Evolutionary conservation across 1,284 basidiomycete species (phyloP).

Genomic region (Takashimella tepidaria): DNA sequence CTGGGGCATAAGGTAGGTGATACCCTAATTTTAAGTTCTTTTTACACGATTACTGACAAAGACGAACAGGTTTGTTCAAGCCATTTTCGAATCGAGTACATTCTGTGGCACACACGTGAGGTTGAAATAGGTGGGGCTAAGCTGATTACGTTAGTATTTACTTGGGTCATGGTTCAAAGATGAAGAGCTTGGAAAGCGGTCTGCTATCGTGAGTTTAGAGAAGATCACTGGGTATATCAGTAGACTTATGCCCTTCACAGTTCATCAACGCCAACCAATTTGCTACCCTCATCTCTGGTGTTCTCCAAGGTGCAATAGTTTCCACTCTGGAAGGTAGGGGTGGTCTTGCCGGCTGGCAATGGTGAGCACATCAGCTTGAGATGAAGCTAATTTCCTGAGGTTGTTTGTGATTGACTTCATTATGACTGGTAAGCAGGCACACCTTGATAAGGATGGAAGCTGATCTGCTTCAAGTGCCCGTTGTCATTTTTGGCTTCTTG

Average conservation of each 20-base stretch:
- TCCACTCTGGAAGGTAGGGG: conserved; percentile 25
- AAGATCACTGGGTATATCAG: no score
- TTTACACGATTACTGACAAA: no score
- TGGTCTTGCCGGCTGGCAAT: conserved; percentile 34
- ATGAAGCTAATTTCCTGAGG: not conserved
- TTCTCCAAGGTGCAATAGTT: conserved; percentile 42
- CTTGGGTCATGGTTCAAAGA: conserved; percentile 44
- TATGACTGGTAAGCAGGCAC: conserved; percentile 18
- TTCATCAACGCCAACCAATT: conserved; percentile 34
- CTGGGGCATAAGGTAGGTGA: conserved; percentile 32
- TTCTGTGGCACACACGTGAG: conserved; percentile 27
- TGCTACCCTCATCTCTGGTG: conserved; percentile 37
- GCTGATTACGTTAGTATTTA: no score
- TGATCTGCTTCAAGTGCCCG: conserved; percentile 17
- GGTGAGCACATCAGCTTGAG: conserved; percentile 3
- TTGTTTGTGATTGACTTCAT: conserved; percentile 28
- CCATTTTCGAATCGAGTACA: conserved; percentile 34
- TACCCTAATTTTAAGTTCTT: no score
- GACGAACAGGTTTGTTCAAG: conserved; percentile 33
- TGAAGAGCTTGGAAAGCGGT: conserved; percentile 37
- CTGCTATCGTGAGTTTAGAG: conserved; percentile 37
- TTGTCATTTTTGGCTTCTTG: conserved; percentile 38
- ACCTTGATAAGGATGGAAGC: not conserved
- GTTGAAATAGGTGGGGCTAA: no score
- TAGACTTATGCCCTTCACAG: no score